Percentiles rank a stretch among this genome's conserved stretches.
Conservation (phyloP, 768 basidiomycete genomes). For the Amylocystis lapponica region DNA sequence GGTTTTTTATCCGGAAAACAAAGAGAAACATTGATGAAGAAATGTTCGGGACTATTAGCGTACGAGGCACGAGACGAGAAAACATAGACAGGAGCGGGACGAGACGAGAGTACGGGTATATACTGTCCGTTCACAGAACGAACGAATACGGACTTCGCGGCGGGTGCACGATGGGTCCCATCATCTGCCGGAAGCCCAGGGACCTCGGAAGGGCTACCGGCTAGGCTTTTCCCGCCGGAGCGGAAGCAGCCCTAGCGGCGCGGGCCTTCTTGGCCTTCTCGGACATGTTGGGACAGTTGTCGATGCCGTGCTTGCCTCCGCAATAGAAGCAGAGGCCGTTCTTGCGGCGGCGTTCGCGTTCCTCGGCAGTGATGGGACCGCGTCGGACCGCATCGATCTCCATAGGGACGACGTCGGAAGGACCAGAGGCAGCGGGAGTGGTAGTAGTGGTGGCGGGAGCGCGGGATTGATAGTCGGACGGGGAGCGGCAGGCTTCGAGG, state of each 20-base stretch:
- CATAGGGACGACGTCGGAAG: conserved; percentile 10
- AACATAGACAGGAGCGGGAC: background rate
- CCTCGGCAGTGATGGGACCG: conserved; percentile 24
- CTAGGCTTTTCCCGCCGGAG: conserved; percentile 20
- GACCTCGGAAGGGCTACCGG: conserved; percentile 15
- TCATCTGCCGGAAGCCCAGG: conserved; percentile 14
- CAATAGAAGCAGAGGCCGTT: conserved; percentile 33
- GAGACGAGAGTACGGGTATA: conserved; percentile 2
- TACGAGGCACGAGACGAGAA: conserved; percentile 2
- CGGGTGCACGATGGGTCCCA: conserved; percentile 5
- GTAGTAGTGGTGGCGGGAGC: background rate
- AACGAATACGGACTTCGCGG: conserved; percentile 4
- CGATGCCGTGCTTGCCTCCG: conserved; percentile 24
- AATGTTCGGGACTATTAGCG: conserved; percentile 15
- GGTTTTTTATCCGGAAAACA: conserved; percentile 27
- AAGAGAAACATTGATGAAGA: conserved; percentile 19
- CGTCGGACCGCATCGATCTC: conserved; percentile 15
- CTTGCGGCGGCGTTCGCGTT: conserved; percentile 18
- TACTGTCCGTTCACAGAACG: conserved; percentile 1
- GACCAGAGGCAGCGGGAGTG: background rate
- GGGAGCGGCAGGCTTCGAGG: background rate
- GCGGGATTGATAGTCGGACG: background rate
- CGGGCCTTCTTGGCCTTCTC: conserved; percentile 11
- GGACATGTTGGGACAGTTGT: conserved; percentile 24
- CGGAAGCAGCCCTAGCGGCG: background rate